Base-by-base conservation (phyloP, 805 yeast genomes). In the Vanderwaltozyma yarrowii region DNA sequence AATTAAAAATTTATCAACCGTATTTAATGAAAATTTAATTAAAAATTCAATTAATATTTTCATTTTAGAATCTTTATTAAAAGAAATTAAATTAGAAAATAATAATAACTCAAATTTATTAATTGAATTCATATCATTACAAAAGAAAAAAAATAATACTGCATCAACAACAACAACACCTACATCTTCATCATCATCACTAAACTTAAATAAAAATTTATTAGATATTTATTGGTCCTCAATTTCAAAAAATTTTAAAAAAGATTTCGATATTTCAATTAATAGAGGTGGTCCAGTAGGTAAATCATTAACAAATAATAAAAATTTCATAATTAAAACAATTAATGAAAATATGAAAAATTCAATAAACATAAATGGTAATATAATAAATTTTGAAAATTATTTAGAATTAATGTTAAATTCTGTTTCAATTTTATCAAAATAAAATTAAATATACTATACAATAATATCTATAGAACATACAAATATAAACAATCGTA, bases 211-310 rank as follows among this genome's bases (percentile, higher is more conserved):
- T 15, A 46, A 44, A 32, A 52, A 49, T 5, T 36, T 54, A 14
- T 26, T 19, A 27, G 32, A 37, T 3, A 30, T 38, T 9, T 58
- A 43, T 36, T 58, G 63, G 63, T 40, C 32, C 14, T 47, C 45
- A 23, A 44, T 57, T 6, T 37, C 61, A 5, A 39, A 34, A 6
- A 37, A 31, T 14, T 58, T 56, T 27, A 51, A 51, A 36, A 52
- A 47, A 25, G 61, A 58, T n/a, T 47, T 57, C n/a, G 60, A 58
- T 26, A 47, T 49, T 9, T 50, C 60, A 3, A 49, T 37, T 35
- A 56, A 45, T 24, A 49, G 63, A 42, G 63, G 63, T 30, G 63
- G 63, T 1, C 63, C 63, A 4, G 62, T 58, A 1, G 62, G 63
- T 5, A 58, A 58, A 41, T 42, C 54, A 14, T 30, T 58, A 25